These are phyloP conservation scores for Cladosporium cucumerinum DNA, from an alignment of 2,329 filamentous ascomycete genomes.

Conservation along the genomic window DNA sequence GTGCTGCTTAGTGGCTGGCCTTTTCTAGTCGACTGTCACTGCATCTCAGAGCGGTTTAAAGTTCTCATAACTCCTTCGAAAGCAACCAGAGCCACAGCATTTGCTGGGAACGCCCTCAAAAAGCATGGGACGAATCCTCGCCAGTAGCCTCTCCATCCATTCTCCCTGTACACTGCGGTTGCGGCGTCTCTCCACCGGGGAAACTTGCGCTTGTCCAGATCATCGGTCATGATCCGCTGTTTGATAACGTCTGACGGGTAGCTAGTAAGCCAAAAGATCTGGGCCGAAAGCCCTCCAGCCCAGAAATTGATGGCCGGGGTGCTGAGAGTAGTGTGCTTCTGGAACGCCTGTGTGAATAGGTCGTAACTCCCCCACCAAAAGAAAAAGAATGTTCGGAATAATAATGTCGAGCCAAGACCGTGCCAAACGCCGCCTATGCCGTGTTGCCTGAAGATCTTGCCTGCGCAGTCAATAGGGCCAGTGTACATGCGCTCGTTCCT, in stretches of 20 bases:
- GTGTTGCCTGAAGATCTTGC: conserved; percentile 63
- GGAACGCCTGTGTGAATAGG: conserved; percentile 67
- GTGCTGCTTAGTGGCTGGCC: neutral
- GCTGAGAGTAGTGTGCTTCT: conserved; percentile 65
- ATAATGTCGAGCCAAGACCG: conserved; percentile 75
- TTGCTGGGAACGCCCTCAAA: conserved; percentile 88
- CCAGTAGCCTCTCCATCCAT: conserved; percentile 78
- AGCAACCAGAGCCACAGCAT: conserved; percentile 86
- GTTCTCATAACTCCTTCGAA: conserved; percentile 72
- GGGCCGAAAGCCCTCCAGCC: conserved; percentile 89
- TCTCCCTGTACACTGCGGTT: conserved; percentile 68
- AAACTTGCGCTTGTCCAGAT: conserved; percentile 71
- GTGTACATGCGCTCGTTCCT: conserved; percentile 77
- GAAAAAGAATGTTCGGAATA: conserved; percentile 95
- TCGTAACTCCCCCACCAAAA: conserved; percentile 59
- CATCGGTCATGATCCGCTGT: conserved; percentile 95
- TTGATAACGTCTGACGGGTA: conserved; percentile 87
- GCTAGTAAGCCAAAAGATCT: conserved; percentile 89
- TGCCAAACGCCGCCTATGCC: conserved; percentile 80
- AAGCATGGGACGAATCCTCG: conserved; percentile 93
- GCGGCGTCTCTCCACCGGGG: conserved; percentile 77
- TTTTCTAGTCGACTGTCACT: neutral
- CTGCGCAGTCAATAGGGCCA: conserved; percentile 79
- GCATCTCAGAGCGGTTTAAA: conserved; percentile 1
- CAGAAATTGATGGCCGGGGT: conserved; percentile 90